Percentiles rank a stretch among this genome's conserved stretches.
phyloP scores from a whole-genome alignment of 139 green algal genomes.

The Chlorella sorokiniana region DNA sequence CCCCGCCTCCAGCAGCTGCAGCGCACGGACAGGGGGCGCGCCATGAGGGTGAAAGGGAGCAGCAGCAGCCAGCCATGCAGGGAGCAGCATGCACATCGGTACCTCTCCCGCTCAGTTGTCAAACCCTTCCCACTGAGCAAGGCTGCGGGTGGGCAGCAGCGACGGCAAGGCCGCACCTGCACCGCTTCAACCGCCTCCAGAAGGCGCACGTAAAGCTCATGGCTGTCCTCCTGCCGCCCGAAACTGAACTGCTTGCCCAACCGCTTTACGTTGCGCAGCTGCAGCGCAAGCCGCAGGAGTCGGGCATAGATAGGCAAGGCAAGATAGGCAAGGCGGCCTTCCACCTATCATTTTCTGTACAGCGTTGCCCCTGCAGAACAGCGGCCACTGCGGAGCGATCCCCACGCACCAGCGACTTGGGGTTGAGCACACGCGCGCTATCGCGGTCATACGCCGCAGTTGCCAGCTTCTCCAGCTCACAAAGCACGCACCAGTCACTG shows the following conservation, averaged over 20 bases:
- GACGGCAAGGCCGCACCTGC: not conserved
- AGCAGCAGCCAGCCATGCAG: not conserved
- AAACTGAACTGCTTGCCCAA: slow-evolving; percentile 44
- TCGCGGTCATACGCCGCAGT: not conserved
- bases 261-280: slow-evolving; percentile 24
- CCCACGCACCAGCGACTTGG: slow-evolving; percentile 31
- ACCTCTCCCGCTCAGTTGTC: not conserved
- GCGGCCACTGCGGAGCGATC: too few species aligned
- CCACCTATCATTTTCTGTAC: too few species aligned
- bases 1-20: slow-evolving; percentile 55
- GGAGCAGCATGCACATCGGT: not conserved
- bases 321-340: not conserved
- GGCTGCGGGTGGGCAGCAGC: too few species aligned
- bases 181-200: slow-evolving; percentile 65
- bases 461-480: slow-evolving; percentile 43
- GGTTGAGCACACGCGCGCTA: slow-evolving; percentile 12
- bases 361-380: too few species aligned
- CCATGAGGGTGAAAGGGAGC: not conserved
- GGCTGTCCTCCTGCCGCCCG: slow-evolving; percentile 69
- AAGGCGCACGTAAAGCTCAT: slow-evolving; percentile 70
- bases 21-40: not conserved
- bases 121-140: not conserved
- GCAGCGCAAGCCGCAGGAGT: not conserved
- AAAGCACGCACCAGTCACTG: slow-evolving; percentile 43
- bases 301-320: not conserved